Evolutionary conservation across 257 asterid species (phyloP).

Genomic region (Jaltomata sinuosa): DNA sequence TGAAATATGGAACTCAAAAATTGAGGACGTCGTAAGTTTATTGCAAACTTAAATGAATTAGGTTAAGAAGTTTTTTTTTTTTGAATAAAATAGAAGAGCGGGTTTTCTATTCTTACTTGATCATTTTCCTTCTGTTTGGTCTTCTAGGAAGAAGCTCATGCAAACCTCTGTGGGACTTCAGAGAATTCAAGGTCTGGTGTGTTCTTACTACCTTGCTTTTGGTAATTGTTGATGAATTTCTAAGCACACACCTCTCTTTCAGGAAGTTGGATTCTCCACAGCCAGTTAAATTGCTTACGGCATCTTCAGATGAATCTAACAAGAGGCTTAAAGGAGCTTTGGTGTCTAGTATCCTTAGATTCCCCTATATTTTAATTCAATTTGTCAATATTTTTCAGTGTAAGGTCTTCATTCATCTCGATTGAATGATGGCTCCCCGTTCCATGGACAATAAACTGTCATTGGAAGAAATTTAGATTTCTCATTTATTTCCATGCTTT

Average conservation of each 20-base stretch:
- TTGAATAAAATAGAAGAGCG: not conserved
- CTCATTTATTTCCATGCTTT: not conserved
- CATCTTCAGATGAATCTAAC: conserved; percentile 66
- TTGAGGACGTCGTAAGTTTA: conserved; percentile 43
- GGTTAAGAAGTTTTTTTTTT: conserved; percentile 1
- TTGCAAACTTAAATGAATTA: not conserved
- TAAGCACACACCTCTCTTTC: conserved; percentile 18
- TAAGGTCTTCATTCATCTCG: not conserved
- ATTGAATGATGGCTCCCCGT: not conserved
- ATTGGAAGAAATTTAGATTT: not conserved
- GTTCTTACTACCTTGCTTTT: conserved; percentile 1
- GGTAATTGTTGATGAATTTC: conserved; percentile 1
- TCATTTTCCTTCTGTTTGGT: conserved; percentile 1
- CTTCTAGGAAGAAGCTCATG: conserved; percentile 49
- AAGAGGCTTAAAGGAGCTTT: conserved; percentile 56
- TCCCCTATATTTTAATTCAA: not conserved
- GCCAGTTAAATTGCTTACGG: conserved; percentile 64
- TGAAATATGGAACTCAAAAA: conserved; percentile 55
- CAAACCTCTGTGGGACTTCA: conserved; percentile 33
- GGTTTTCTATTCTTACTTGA: conserved; percentile 8
- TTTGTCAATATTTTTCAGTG: not conserved
- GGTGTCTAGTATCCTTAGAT: conserved; percentile 81
- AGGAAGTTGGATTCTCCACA: conserved; percentile 59
- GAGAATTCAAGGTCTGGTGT: conserved; percentile 49
- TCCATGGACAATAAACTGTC: not conserved